Evolutionary conservation across 140 eudicot genomes (phyloP), one percentile per base, ranked within the genome.

Genomic region (Anethum foeniculum): DNA sequence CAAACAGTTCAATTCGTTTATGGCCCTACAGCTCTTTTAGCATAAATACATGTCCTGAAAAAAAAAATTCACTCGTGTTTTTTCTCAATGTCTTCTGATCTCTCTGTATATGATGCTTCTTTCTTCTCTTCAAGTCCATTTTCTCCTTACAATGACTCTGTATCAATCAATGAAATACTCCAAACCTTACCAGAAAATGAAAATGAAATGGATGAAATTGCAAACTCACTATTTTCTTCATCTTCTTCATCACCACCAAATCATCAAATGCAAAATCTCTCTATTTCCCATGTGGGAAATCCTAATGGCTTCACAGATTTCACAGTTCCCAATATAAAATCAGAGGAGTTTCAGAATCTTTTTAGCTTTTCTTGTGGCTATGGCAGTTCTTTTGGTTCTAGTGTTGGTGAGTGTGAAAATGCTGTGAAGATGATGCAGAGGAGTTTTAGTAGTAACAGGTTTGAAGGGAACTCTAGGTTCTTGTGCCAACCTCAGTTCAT

Each of bases 241-340:
- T 58, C 68, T n/a, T 91, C 94, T 6, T 78, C 95, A 77, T 91
- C 98, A 27, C 92, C 98, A 28, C 95, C 97, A 79, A 87, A 88
- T 78, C 79, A 88, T 83, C 92, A 88, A 54, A 90, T 93, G 69
- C 90, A 81, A 80, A 86, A 82, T 81, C 89, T 91, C 46, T 83
- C 97, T 2, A 84, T 91, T 67, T 85, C 84, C 86, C 81, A 65
- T 65, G 52, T 83, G 82, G 85, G 76, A 48, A 87, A 84, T 79
- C 58, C 86, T 16, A 85, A 78, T 80, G 84, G 80, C 39, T 69
- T 62, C 77, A 64, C 81, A 80, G 81, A 81, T 77, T 82, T 52
- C 86, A 60, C 79, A 49, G 60, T 79, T 67, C 75, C 80, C 51
- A 89, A 85, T 16, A 91, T 89, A 80, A 93, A 91, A 87, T 79